phyloP scores from a whole-genome alignment of 2,329 filamentous ascomycete species.

The Fusarium equiseti region DNA sequence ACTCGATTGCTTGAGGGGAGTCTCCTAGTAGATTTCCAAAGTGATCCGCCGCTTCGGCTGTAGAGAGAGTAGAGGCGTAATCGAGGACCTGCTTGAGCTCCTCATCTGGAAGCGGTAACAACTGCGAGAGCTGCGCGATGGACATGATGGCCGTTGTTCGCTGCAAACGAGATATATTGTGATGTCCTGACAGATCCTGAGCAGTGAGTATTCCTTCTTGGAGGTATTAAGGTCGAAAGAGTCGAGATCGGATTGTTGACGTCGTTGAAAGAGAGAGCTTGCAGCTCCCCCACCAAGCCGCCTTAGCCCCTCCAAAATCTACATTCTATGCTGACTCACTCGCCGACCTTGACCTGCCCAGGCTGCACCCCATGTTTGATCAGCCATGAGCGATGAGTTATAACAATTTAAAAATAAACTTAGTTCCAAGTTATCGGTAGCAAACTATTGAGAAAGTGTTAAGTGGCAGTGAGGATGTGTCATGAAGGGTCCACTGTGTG shows the following conservation, averaged over 20 bases:
- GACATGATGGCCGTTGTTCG: slow-evolving; percentile 58
- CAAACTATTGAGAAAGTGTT: background rate
- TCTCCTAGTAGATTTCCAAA: slow-evolving; percentile 91
- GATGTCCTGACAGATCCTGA: too few species aligned
- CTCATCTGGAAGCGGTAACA: slow-evolving; percentile 87
- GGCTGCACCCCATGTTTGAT: background rate
- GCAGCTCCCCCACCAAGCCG: slow-evolving; percentile 37
- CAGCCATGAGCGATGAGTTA: background rate
- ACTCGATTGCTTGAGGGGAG: slow-evolving; percentile 80
- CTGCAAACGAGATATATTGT: rapidly evolving
- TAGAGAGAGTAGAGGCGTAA: slow-evolving; percentile 82
- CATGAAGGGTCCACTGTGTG: background rate
- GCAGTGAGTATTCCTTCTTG: background rate
- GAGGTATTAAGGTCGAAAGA: background rate
- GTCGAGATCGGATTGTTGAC: slow-evolving; percentile 22
- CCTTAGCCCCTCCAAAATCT: slow-evolving; percentile 36
- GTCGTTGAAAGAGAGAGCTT: slow-evolving; percentile 38
- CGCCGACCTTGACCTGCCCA: slow-evolving; percentile 19
- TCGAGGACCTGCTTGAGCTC: slow-evolving; percentile 87
- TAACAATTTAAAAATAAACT: background rate
- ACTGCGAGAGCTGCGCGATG: slow-evolving; percentile 75
- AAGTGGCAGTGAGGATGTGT: background rate
- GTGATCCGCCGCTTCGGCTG: slow-evolving; percentile 82
- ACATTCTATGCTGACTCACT: slow-evolving; percentile 36
- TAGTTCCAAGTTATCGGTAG: background rate